Evolutionary conservation across 1,284 basidiomycete genomes (phyloP).

Genomic region (Cryptococcus jaspeensis): DNA sequence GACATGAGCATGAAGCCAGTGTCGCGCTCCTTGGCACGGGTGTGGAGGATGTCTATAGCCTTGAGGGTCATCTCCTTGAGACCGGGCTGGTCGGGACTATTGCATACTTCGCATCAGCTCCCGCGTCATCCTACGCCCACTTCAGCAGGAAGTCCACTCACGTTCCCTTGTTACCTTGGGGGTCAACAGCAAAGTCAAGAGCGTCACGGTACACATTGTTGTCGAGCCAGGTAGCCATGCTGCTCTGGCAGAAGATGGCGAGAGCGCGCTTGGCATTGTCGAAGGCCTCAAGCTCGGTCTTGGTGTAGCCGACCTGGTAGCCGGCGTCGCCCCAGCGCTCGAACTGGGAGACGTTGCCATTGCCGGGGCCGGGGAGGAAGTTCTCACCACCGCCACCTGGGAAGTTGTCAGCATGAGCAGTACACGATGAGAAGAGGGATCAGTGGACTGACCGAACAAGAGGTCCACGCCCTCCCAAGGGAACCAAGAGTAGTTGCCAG

Average conservation of each 20-base stretch:
- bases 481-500: slow-evolving; percentile 49
- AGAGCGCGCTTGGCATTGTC: slow-evolving; percentile 48
- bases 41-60: slow-evolving; percentile 51
- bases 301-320: slow-evolving; percentile 50
- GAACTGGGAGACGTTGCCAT: slow-evolving; percentile 50
- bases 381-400: slow-evolving; percentile 51
- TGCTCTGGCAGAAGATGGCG: slow-evolving; percentile 50
- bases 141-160: slow-evolving; percentile 1
- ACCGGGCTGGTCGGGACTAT: slow-evolving; percentile 47
- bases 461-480: slow-evolving; percentile 47
- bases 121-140: too few relatives aligned
- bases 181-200: slow-evolving; percentile 35
- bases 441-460: slow-evolving; percentile 44
- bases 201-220: slow-evolving; percentile 49
- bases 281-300: slow-evolving; percentile 45
- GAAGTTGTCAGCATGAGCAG: slow-evolving; percentile 38
- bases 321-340: slow-evolving; percentile 44
- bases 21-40: slow-evolving; percentile 44
- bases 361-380: slow-evolving; percentile 41
- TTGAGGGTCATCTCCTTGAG: slow-evolving; percentile 54
- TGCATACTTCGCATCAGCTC: not conserved
- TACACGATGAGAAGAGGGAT: slow-evolving; percentile 28
- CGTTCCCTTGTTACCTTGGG: slow-evolving; percentile 38
- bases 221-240: slow-evolving; percentile 52
- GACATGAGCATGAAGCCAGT: slow-evolving; percentile 52